A percentile compares a stretch with the other conserved stretches of the same genome.
These are phyloP conservation scores for Chalara sp. DNA, from an alignment of 2,329 filamentous ascomycete species.

Conservation along the genomic window DNA sequence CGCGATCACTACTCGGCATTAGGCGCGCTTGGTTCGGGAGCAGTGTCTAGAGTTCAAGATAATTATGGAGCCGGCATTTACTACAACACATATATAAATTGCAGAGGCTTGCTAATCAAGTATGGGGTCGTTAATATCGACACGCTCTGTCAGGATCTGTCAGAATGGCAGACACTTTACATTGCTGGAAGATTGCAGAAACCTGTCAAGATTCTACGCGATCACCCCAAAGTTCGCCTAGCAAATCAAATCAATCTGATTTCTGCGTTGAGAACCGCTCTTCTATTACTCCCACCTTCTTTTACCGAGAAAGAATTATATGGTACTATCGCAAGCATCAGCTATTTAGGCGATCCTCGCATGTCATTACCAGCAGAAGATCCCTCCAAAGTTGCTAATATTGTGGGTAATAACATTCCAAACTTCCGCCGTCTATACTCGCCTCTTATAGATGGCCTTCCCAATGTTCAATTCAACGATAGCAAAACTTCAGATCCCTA, in stretches of 20 bases:
- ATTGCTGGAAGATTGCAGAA: constrained; percentile 95
- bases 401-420: constrained; percentile 82
- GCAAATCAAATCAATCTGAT: constrained; percentile 95
- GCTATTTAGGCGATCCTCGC: constrained; percentile 92
- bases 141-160: constrained; percentile 79
- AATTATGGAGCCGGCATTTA: constrained; percentile 89
- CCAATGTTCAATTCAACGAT: constrained; percentile 77
- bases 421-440: constrained; percentile 91
- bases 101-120: constrained; percentile 95
- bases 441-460: constrained; percentile 81
- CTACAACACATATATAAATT: constrained; percentile 91
- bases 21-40: constrained; percentile 74
- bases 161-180: constrained; percentile 90
- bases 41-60: constrained; percentile 82
- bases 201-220: constrained; percentile 93
- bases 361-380: constrained; percentile 90
- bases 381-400: constrained; percentile 86
- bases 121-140: constrained; percentile 95
- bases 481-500: constrained; percentile 47
- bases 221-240: constrained; percentile 85
- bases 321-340: constrained; percentile 83
- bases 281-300: constrained; percentile 73
- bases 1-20: constrained; percentile 88
- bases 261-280: constrained; percentile 81
- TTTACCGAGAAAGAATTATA: constrained; percentile 90